Conservation (phyloP, 371 early-diverging fungal species). For the Syncephalastrum sp. region DNA sequence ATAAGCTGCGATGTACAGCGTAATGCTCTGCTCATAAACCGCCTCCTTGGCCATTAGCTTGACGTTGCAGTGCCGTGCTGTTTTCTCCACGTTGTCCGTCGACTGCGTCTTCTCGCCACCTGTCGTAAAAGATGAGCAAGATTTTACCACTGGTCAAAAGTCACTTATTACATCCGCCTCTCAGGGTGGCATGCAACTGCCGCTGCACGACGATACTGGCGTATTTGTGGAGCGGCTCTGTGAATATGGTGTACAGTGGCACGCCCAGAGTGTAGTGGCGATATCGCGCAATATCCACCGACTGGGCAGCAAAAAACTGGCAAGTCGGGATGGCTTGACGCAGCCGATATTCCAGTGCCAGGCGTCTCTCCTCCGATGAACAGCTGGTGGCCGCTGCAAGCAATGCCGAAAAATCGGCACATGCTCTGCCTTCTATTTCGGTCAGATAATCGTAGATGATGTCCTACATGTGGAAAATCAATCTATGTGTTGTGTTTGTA, state of each 20-base stretch:
- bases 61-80: constrained; percentile 34
- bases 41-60: constrained; percentile 14
- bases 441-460: constrained; percentile 21
- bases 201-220: constrained; percentile 92
- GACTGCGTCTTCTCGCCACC: not conserved
- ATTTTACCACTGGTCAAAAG: constrained; percentile 1
- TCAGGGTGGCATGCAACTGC: constrained; percentile 35
- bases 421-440: too few relatives aligned
- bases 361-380: not conserved
- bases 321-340: not conserved
- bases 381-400: too few relatives aligned
- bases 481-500: too few relatives aligned
- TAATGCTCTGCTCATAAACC: constrained; percentile 24
- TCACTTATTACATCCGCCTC: constrained; percentile 16
- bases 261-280: constrained; percentile 67
- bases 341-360: not conserved
- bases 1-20: constrained; percentile 27
- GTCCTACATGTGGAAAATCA: constrained; percentile 3
- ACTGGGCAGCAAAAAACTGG: constrained; percentile 4
- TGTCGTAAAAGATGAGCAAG: not conserved
- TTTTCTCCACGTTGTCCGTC: constrained; percentile 24
- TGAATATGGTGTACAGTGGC: constrained; percentile 78
- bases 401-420: too few relatives aligned
- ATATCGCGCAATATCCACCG: constrained; percentile 53
- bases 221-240: constrained; percentile 92